Base-by-base conservation (phyloP, 768 basidiomycete species). In the Trametes elegans region DNA sequence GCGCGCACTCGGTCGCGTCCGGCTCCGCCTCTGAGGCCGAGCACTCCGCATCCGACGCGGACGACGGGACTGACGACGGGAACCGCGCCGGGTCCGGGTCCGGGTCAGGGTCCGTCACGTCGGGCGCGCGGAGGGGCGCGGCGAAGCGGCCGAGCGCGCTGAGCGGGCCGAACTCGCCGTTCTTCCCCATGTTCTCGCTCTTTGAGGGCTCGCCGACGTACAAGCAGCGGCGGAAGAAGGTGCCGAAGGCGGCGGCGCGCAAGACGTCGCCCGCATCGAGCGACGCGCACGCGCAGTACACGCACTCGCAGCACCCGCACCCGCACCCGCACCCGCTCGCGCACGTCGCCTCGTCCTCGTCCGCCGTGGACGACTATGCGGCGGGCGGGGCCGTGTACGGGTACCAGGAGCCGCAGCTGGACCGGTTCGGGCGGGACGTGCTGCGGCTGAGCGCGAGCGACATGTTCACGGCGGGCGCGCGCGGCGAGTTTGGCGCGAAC, bases 181-280 rank as follows among this genome's bases (percentile, higher is more conserved):
- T 87, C 71, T 81, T 86, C 68, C 78, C 77, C 24, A 79, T 82
- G 68, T 79, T 88, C 66, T 82, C 87, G n/a, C 73, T 92, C 41
- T 87, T 92, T 48, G 88, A 90, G 68, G 93, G 93, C 13, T 87
- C 83, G 57, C 87, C 92, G 5, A 81, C 83, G 3, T 97, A 97
- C 76, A 97, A 97, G 72, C 87, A 90, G 65, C 79, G 94, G 24
- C 80, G 88, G 60, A 91, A 91, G 76, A 91, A 89, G 68, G 77
- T 78, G 29, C 68, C 73, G 28, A 82, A 80, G 72, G 56, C 34
- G 34, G 34, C 34, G 34, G 34, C 34, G 62, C 55, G 71, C 70
- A 65, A 70, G 58, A 57, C 56, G 55, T 64, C 62, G 35, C 38
- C 51, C 41, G 54, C 57, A 23, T 56, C 49, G 29, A 31, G 24